A percentile compares a stretch with the other conserved stretches of the same genome.
Conservation (phyloP, 2,329 filamentous ascomycete genomes). For the Metarhizium album region DNA sequence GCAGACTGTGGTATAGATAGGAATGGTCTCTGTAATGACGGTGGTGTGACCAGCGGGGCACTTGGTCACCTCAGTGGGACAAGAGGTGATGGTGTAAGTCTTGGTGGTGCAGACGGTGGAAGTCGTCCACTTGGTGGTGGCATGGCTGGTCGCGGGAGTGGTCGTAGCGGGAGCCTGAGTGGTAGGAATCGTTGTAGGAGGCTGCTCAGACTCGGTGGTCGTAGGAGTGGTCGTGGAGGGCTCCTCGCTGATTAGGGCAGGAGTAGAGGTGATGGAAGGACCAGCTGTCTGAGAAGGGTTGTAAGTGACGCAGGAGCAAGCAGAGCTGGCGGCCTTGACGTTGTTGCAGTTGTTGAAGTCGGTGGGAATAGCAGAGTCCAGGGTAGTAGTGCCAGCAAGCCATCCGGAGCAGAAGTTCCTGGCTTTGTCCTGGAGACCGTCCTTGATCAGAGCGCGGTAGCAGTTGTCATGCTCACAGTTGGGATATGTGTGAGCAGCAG, state of each 20-base stretch:
- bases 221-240: constrained; percentile 6
- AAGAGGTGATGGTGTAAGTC: constrained; percentile 18
- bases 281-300: constrained; percentile 18
- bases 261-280: constrained; percentile 6
- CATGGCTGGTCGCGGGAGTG: neutral
- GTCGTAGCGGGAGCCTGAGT: constrained; percentile 4
- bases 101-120: constrained; percentile 21
- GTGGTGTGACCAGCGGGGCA: constrained; percentile 19
- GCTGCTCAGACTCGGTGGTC: neutral
- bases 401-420: constrained; percentile 22
- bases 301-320: constrained; percentile 28
- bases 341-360: constrained; percentile 20
- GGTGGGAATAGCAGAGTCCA: constrained; percentile 17
- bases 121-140: constrained; percentile 15
- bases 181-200: neutral
- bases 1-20: constrained; percentile 31
- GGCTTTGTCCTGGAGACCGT: constrained; percentile 18
- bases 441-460: constrained; percentile 24
- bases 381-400: constrained; percentile 19
- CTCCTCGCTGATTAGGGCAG: constrained; percentile 1
- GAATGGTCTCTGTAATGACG: constrained; percentile 18
- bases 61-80: constrained; percentile 18
- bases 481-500: constrained; percentile 19
- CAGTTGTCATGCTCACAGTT: constrained; percentile 23
- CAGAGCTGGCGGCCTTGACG: constrained; percentile 17